Conservation (phyloP, 2,329 filamentous ascomycete species). For the Arachnopeziza araneosa region DNA sequence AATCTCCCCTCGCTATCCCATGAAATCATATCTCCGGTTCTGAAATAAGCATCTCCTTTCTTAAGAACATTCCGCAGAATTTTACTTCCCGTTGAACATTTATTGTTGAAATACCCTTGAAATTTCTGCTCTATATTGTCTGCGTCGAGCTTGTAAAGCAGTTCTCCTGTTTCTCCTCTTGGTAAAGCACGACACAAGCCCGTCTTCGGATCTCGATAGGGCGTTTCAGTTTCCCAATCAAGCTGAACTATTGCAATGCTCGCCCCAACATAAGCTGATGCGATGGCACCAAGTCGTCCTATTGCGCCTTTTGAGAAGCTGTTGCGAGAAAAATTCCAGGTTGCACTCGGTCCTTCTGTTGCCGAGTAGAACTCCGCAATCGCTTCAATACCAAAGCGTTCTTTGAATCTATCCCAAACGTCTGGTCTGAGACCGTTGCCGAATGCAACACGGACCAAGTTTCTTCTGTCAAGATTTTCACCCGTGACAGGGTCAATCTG, state of each 20-base stretch:
- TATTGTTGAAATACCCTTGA: conserved; percentile 78
- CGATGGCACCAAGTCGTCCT: conserved; percentile 63
- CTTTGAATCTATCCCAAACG: conserved; percentile 78
- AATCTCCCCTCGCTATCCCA: conserved; percentile 64
- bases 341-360: conserved; percentile 64
- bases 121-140: conserved; percentile 59
- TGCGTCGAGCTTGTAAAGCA: conserved; percentile 66
- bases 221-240: conserved; percentile 65
- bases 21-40: conserved; percentile 76
- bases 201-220: conserved; percentile 61
- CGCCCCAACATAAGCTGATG: conserved; percentile 46
- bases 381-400: conserved; percentile 68
- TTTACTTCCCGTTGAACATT: conserved; percentile 65
- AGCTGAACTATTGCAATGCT: conserved; percentile 58
- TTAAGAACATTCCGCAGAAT: conserved; percentile 66
- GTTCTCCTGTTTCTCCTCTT: conserved; percentile 64
- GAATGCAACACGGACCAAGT: conserved; percentile 69
- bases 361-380: conserved; percentile 79
- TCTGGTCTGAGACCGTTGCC: conserved; percentile 84
- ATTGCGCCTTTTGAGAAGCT: conserved; percentile 71
- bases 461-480: conserved; percentile 63
- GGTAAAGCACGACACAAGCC: conserved; percentile 59
- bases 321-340: conserved; percentile 70
- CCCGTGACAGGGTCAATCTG: conserved; percentile 58
- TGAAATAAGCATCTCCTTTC: conserved; percentile 77